Percentiles rank a stretch among this genome's conserved stretches.
These are phyloP conservation scores for Gracilaria domingensis DNA, from an alignment of 23 red algal genomes.

Conservation along the genomic window DNA sequence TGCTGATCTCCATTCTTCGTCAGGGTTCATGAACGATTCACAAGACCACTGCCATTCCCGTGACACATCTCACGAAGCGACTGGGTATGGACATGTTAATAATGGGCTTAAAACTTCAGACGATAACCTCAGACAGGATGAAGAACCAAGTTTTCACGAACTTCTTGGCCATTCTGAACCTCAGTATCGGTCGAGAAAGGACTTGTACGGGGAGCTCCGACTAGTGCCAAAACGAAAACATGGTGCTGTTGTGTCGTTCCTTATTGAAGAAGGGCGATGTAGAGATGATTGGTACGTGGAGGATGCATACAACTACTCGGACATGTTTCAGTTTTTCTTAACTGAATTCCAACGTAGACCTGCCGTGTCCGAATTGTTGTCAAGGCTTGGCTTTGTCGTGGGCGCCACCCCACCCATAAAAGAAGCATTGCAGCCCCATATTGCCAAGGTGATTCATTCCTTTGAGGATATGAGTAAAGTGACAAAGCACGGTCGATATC, in stretches of 20 bases:
- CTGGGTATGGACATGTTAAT: too few relatives aligned
- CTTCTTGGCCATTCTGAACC: background rate
- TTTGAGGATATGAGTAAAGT: background rate
- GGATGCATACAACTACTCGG: background rate
- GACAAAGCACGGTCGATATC: background rate
- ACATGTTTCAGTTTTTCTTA: background rate
- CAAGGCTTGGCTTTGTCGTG: slow-evolving; percentile 8
- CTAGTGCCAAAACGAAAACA: background rate
- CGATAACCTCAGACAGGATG: background rate
- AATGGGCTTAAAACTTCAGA: background rate
- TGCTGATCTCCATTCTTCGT: background rate
- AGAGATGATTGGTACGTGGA: background rate
- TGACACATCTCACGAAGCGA: background rate
- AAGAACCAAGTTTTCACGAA: background rate
- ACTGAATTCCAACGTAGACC: slow-evolving; percentile 18
- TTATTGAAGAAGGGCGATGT: background rate
- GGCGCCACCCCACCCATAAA: too few relatives aligned
- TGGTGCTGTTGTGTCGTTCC: background rate
- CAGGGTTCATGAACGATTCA: background rate
- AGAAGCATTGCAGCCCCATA: background rate
- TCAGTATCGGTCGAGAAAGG: background rate
- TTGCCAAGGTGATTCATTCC: background rate
- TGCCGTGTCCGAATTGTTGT: background rate
- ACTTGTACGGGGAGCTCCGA: background rate
- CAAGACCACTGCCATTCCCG: background rate